Evolutionary conservation across 2,329 filamentous ascomycete genomes (phyloP), one percentile per base, ranked within the genome.

Genomic region (Ceratocystis harringtonii): DNA sequence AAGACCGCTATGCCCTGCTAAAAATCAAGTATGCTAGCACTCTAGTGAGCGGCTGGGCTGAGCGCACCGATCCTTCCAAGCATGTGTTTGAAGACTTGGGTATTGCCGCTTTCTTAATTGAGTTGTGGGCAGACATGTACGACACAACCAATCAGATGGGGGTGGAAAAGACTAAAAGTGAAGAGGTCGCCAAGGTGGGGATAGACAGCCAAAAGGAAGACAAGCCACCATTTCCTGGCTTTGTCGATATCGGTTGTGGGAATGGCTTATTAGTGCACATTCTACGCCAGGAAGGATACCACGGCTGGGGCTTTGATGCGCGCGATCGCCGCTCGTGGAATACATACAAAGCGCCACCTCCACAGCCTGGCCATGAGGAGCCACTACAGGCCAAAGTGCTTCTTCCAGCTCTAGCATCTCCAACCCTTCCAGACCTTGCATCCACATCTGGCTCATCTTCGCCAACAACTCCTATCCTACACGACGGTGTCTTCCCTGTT

Each of bases 241-340:
- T 97, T 71, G 89, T 96, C 22, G 94, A 99, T 72, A 90, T 99
- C 58, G 94, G 92, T 4, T 97, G 94, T 72, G 94, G 94, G 1
- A 99, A 97, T 72, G 94, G 94, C 0, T 78, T 99, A 2, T 81
- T 99, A 1, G 89, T 95, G 6, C 84, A 95, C 72, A 83, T 99
- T 45, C 81, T 99, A 3, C 80, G 85, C 15, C 77, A 81, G 67
- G 92, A 97, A 75, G 91, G 91, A 10, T 97, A 90, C 74, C 70
- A 73, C 0, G 94, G 94, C 25, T 95, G 87, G 84, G 94, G 94
- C 0, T 96, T 97, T 71, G 94, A 99, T 74, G 94, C 92, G 0
- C 81, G 92, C n/a, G 76, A 77, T 48, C 83, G 94, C 64, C 95
- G 90, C 72, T 92, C 90, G 0, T 99, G 94, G 94, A 76, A 76